Percentiles rank a stretch among this genome's conserved stretches.
These are phyloP conservation scores for Cercospora brassicicola DNA, from an alignment of 2,329 filamentous ascomycete genomes.

Conservation along the genomic window DNA sequence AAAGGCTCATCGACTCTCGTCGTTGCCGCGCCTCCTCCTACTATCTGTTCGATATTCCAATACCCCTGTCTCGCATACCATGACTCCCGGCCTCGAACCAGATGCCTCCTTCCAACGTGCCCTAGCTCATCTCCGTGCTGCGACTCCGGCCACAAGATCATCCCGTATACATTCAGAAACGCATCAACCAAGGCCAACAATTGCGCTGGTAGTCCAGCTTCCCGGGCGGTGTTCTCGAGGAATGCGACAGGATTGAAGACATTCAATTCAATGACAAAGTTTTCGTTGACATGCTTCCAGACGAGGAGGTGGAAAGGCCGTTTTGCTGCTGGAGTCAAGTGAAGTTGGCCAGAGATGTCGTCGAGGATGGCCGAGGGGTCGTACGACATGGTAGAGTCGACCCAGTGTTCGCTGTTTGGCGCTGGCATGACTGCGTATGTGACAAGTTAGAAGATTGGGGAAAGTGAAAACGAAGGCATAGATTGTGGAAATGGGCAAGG, in stretches of 20 bases:
- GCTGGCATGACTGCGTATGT: background rate
- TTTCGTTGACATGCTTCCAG: background rate
- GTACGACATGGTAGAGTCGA: background rate
- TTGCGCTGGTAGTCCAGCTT: background rate
- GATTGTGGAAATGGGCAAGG: background rate
- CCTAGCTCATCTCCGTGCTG: background rate
- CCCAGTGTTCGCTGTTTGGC: background rate
- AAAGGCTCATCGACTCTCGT: background rate
- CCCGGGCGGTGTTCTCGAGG: background rate
- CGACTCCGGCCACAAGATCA: background rate
- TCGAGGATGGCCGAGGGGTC: background rate
- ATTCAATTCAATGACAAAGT: background rate
- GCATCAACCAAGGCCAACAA: background rate
- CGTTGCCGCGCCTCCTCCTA: background rate
- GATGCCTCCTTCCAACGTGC: background rate
- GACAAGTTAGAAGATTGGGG: background rate
- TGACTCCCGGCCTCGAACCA: background rate
- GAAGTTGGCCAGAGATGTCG: background rate
- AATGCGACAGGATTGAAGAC: background rate
- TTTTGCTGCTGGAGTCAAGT: background rate
- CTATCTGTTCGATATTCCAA: background rate
- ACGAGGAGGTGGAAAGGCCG: background rate
- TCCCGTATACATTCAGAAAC: background rate
- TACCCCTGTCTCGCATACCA: slow-evolving; percentile 1
- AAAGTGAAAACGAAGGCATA: background rate